These are phyloP conservation scores for Perkinsus chesapeaki DNA, from an alignment of 169 alveolate species.

Conservation along the genomic window DNA sequence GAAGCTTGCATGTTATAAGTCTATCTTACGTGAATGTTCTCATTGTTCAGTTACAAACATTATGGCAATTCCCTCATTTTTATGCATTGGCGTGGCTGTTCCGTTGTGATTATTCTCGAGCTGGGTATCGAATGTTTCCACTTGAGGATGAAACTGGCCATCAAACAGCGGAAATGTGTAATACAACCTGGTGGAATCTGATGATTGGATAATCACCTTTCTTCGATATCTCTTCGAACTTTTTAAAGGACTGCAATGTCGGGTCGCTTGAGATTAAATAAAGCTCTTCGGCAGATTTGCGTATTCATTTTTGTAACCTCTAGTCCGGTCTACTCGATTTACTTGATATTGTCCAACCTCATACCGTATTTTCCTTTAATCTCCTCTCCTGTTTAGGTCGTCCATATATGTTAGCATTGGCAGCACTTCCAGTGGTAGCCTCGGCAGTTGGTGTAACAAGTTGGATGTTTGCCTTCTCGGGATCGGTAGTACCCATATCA, in stretches of 20 bases:
- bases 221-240: no score
- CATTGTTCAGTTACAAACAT: slow-evolving; percentile 20
- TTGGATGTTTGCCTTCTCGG: slow-evolving; percentile 22
- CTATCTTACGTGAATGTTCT: not conserved
- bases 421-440: slow-evolving; percentile 19
- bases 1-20: not conserved
- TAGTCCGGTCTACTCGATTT: not conserved
- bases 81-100: slow-evolving; percentile 30
- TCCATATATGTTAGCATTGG: not conserved
- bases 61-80: slow-evolving; percentile 38
- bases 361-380: no score
- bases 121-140: slow-evolving; percentile 25
- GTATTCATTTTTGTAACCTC: no score
- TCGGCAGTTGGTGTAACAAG: slow-evolving; percentile 19
- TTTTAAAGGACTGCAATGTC: no score
- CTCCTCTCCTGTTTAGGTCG: not conserved
- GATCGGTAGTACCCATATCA: not conserved
- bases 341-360: no score
- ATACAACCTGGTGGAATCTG: no score
- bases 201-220: no score
- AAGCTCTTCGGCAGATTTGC: no score
- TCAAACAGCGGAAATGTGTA: slow-evolving; percentile 8
- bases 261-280: no score
- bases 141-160: slow-evolving; percentile 14
- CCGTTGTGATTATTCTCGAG: slow-evolving; percentile 17